Conservation (phyloP, 345 rosid species). For the Syzygium grande region DNA sequence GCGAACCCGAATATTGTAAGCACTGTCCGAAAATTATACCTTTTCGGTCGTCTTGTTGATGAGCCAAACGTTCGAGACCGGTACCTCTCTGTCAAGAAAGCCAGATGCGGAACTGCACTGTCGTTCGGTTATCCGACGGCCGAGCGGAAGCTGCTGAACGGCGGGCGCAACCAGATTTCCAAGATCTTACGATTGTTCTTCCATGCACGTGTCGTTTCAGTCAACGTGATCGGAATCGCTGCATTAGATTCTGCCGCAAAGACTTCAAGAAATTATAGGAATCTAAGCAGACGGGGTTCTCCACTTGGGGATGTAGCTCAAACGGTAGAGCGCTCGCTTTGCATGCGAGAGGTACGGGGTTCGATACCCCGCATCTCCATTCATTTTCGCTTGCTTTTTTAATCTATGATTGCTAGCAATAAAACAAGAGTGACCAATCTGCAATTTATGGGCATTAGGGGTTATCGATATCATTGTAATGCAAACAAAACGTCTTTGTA, state of each 20-base stretch:
- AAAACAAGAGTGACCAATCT: not conserved
- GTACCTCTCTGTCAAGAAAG: not conserved
- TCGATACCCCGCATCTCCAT: slow-evolving; percentile 33
- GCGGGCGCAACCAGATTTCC: not conserved
- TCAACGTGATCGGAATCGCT: not conserved
- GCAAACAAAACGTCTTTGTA: not conserved
- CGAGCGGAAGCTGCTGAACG: not conserved
- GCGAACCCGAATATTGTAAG: not conserved
- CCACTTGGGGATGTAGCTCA: slow-evolving; percentile 37
- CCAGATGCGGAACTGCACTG: not conserved
- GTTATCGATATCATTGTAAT: not conserved
- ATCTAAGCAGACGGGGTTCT: rapidly evolving
- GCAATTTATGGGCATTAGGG: not conserved
- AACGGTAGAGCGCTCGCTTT: slow-evolving; percentile 51
- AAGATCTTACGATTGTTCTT: not conserved
- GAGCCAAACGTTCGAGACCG: not conserved
- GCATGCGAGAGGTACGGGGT: slow-evolving; percentile 43
- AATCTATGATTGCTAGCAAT: not conserved
- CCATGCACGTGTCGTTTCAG: not conserved
- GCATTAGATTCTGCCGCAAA: not conserved
- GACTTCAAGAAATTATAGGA: rapidly evolving
- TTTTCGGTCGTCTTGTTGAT: not conserved
- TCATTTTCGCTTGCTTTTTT: not conserved
- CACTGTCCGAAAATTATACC: not conserved
- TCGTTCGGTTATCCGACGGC: not conserved